phyloP scores from a whole-genome alignment of 192 early-diverging fungal genomes.

The Backusella luteola region DNA sequence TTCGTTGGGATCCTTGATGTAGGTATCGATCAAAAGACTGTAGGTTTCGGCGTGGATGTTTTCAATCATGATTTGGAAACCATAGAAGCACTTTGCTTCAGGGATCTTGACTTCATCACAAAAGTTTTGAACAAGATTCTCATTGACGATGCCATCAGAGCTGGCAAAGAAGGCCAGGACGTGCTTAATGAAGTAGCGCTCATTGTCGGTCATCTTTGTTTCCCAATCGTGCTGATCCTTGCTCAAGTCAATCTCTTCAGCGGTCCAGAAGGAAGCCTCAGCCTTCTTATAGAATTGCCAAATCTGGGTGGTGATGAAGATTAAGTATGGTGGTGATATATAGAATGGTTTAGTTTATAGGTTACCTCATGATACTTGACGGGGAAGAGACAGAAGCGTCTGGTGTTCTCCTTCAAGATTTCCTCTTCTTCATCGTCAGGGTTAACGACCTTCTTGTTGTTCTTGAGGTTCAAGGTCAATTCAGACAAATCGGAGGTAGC shows the following conservation, averaged over 20 bases:
- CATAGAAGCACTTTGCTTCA: slow-evolving; percentile 93
- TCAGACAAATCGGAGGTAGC: slow-evolving; percentile 2
- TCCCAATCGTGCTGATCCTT: slow-evolving; percentile 93
- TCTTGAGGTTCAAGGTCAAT: background rate
- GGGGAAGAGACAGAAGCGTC: slow-evolving; percentile 89
- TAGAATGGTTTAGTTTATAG: background rate
- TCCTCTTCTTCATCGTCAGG: slow-evolving; percentile 27
- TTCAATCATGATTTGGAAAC: slow-evolving; percentile 99
- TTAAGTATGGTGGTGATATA: background rate
- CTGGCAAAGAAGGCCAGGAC: slow-evolving; percentile 96
- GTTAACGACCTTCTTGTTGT: slow-evolving; percentile 10
- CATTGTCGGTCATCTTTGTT: slow-evolving; percentile 77
- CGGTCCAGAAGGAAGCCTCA: slow-evolving; percentile 96
- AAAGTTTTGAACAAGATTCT: slow-evolving; percentile 91
- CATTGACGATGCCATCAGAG: slow-evolving; percentile 95
- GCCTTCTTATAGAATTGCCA: slow-evolving; percentile 99
- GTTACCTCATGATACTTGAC: slow-evolving; percentile 86
- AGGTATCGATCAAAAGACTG: slow-evolving; percentile 92
- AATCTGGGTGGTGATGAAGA: slow-evolving; percentile 44
- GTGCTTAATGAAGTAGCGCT: slow-evolving; percentile 88
- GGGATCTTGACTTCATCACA: slow-evolving; percentile 91
- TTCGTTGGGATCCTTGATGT: slow-evolving; percentile 85
- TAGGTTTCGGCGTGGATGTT: slow-evolving; percentile 97
- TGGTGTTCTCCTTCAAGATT: slow-evolving; percentile 60
- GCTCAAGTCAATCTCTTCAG: slow-evolving; percentile 92